Percentiles rank a stretch among this genome's conserved stretches.
Evolutionary conservation across 495 filamentous ascomycete genomes (phyloP).

Genomic region (Aspergillus saccharolyticus): DNA sequence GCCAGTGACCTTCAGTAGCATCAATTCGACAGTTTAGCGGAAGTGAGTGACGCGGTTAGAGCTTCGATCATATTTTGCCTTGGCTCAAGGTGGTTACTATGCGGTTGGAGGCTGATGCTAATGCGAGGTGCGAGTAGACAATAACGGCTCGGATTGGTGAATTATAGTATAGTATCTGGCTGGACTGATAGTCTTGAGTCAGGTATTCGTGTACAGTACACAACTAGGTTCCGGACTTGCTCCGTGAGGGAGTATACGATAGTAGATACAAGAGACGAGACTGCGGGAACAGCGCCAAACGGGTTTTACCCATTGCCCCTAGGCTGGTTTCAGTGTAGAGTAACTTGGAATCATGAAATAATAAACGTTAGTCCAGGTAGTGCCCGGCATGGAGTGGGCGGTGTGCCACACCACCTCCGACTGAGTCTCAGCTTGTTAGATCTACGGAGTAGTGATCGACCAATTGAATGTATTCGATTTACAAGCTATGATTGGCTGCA

Average conservation of each 20-base stretch:
- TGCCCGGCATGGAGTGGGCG: constrained; percentile 11
- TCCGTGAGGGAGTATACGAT: background rate
- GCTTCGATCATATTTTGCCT: background rate
- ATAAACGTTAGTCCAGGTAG: too few species aligned
- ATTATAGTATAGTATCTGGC: background rate
- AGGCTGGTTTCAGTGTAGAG: too few species aligned
- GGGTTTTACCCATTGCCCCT: too few species aligned
- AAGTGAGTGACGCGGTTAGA: background rate
- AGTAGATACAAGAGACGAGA: constrained; percentile 2
- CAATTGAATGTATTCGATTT: constrained; percentile 21
- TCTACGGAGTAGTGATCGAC: constrained; percentile 3
- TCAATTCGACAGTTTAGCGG: background rate
- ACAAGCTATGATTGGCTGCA: constrained; percentile 13
- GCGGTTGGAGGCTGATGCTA: background rate
- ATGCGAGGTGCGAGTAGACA: background rate
- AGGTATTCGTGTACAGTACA: background rate
- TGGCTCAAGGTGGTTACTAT: background rate
- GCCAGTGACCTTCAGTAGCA: too few species aligned
- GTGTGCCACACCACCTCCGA: constrained; percentile 18
- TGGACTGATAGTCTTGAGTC: too few species aligned
- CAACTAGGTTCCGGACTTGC: too few species aligned
- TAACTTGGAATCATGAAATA: too few species aligned
- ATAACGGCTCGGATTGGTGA: background rate
- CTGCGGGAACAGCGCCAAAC: constrained; percentile 19
- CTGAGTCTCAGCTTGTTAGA: background rate